Conservation (phyloP, 176 grass and related monocot genomes). For the Rhynchospora breviuscula region DNA sequence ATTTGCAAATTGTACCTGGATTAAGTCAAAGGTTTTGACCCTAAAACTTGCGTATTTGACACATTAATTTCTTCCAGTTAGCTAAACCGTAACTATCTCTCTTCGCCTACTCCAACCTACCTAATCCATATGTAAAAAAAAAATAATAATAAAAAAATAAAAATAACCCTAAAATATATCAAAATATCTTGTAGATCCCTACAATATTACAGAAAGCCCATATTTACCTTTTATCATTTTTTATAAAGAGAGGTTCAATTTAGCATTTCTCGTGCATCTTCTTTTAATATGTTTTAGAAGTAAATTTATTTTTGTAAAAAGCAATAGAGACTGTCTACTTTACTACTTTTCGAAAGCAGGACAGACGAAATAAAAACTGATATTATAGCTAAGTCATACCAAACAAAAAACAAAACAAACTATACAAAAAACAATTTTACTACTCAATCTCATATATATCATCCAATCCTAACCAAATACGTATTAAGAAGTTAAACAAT, state of each 20-base stretch:
- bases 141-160: neutral
- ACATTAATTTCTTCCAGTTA: neutral
- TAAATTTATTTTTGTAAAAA: too few relatives aligned
- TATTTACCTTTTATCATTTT: neutral
- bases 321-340: too few relatives aligned
- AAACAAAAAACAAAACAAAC: too few relatives aligned
- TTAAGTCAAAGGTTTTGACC: constrained; percentile 20
- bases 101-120: constrained; percentile 17
- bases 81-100: constrained; percentile 2
- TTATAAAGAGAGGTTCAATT: neutral
- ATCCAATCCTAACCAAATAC: too few relatives aligned
- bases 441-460: too few relatives aligned
- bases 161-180: neutral
- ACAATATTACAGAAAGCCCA: neutral
- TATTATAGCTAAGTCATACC: too few relatives aligned
- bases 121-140: constrained; percentile 4
- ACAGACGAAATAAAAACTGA: too few relatives aligned
- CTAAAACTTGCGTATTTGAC: constrained; percentile 15
- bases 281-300: neutral
- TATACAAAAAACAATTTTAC: too few relatives aligned
- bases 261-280: neutral
- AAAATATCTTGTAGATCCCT: neutral
- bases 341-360: too few relatives aligned
- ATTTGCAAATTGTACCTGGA: constrained; percentile 7
- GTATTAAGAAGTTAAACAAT: too few relatives aligned